Evolutionary conservation across 1,284 basidiomycete genomes (phyloP).

Genomic region (Malassezia caprae): DNA sequence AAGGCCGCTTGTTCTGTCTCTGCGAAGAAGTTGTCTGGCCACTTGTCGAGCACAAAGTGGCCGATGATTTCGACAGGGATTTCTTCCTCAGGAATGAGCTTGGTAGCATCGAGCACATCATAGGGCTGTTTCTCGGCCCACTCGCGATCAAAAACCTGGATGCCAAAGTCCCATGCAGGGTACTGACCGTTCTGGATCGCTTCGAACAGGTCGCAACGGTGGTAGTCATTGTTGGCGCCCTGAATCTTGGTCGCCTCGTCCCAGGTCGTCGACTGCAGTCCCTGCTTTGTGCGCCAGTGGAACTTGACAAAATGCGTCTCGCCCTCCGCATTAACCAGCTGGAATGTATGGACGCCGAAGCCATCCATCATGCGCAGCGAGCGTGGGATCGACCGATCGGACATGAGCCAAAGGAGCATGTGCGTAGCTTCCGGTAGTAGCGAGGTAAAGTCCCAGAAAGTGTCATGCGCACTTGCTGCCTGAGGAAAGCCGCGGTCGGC

Average conservation of each 20-base stretch:
- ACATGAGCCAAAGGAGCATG: constrained; percentile 19
- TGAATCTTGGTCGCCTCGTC: constrained; percentile 47
- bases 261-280: constrained; percentile 39
- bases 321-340: constrained; percentile 71
- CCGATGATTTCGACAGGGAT: constrained; percentile 78
- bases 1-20: constrained; percentile 59
- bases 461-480: constrained; percentile 51
- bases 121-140: constrained; percentile 5
- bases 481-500: constrained; percentile 71
- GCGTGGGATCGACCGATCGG: constrained; percentile 77
- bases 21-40: constrained; percentile 58
- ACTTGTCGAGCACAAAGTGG: constrained; percentile 74
- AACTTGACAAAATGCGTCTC: constrained; percentile 69
- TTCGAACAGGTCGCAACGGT: constrained; percentile 45
- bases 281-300: constrained; percentile 61
- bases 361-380: constrained; percentile 54
- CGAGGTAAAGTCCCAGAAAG: constrained; percentile 63
- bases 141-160: constrained; percentile 8
- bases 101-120: constrained; percentile 80
- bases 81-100: constrained; percentile 48
- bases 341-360: constrained; percentile 86
- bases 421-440: constrained; percentile 19
- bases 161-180: constrained; percentile 39
- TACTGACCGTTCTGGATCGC: constrained; percentile 35
- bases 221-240: constrained; percentile 50